Conservation (phyloP, 2,329 filamentous ascomycete genomes). For the Alternaria triticina region DNA sequence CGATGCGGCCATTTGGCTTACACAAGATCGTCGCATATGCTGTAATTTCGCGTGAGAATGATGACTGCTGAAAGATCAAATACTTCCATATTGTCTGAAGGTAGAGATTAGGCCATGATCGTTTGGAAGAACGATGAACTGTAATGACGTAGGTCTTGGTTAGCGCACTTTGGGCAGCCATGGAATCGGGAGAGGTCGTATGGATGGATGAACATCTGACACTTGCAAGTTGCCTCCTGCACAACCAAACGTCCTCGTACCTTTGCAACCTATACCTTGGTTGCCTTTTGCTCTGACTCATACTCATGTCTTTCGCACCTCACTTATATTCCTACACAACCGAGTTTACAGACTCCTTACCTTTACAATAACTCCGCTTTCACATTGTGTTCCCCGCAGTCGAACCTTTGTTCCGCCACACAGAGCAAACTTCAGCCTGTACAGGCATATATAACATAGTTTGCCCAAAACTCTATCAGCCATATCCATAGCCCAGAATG, state of each 20-base stretch:
- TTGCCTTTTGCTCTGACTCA: slow-evolving; percentile 34
- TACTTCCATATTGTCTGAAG: neutral
- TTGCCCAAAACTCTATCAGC: neutral
- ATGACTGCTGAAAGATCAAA: neutral
- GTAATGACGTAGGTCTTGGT: slow-evolving; percentile 21
- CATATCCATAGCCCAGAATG: slow-evolving; percentile 52
- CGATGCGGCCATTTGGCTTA: neutral
- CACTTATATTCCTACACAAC: slow-evolving; percentile 31
- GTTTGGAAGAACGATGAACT: neutral
- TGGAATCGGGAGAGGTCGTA: slow-evolving; percentile 14
- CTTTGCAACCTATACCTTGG: slow-evolving; percentile 4
- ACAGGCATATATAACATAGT: neutral
- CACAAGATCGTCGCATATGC: too few species aligned
- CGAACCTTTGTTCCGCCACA: slow-evolving; percentile 9
- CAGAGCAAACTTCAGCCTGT: slow-evolving; percentile 16
- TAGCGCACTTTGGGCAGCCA: slow-evolving; percentile 23
- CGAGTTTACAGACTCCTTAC: slow-evolving; percentile 39
- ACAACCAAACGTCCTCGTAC: slow-evolving; percentile 10
- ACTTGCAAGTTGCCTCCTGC: slow-evolving; percentile 10
- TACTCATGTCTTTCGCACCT: slow-evolving; percentile 43
- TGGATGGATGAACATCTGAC: slow-evolving; percentile 10
- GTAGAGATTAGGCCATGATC: too few species aligned
- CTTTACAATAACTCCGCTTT: slow-evolving; percentile 40
- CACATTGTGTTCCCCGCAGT: slow-evolving; percentile 33
- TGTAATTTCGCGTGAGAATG: too few species aligned